Evolutionary conservation across 2,329 filamentous ascomycete genomes (phyloP).

Genomic region (Fusarium pseudonygamai): DNA sequence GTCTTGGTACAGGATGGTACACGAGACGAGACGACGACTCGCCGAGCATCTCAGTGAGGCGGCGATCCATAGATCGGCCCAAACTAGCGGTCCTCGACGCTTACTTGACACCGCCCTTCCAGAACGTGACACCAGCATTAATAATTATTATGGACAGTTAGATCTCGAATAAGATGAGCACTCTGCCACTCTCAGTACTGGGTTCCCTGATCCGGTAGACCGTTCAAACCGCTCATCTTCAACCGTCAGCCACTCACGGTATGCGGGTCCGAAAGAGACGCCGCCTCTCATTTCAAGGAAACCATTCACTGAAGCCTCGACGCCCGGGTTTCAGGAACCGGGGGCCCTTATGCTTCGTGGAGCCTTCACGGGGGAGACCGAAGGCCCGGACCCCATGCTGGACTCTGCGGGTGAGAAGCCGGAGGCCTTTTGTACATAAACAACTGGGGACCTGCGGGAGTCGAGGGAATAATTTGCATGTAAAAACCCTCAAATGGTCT

Average conservation of each 20-base stretch:
- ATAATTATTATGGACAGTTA: not conserved
- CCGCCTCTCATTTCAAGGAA: not conserved
- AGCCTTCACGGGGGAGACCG: conserved; percentile 26
- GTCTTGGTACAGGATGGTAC: not conserved
- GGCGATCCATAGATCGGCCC: conserved; percentile 21
- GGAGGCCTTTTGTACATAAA: conserved; percentile 13
- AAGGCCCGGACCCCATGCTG: conserved; percentile 15
- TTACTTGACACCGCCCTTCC: conserved; percentile 34
- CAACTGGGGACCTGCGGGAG: conserved; percentile 4
- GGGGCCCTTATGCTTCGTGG: conserved; percentile 14
- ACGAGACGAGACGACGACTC: not conserved
- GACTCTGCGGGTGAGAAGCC: conserved; percentile 6
- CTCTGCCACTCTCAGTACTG: not conserved
- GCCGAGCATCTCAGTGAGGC: conserved; percentile 14
- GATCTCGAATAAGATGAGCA: not conserved
- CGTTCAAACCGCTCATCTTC: conserved; percentile 8
- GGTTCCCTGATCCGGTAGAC: conserved; percentile 29
- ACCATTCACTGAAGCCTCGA: conserved; percentile 2
- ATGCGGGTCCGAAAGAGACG: not conserved
- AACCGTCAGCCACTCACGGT: conserved; percentile 16
- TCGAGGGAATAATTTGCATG: not conserved
- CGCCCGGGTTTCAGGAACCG: conserved; percentile 14
- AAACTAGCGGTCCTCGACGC: conserved; percentile 11
- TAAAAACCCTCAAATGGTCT: conserved; percentile 28
- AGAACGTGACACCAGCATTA: conserved; percentile 20